Evolutionary conservation across 176 grass and related monocot genomes (phyloP).

Genomic region (Phoenix dactylifera): DNA sequence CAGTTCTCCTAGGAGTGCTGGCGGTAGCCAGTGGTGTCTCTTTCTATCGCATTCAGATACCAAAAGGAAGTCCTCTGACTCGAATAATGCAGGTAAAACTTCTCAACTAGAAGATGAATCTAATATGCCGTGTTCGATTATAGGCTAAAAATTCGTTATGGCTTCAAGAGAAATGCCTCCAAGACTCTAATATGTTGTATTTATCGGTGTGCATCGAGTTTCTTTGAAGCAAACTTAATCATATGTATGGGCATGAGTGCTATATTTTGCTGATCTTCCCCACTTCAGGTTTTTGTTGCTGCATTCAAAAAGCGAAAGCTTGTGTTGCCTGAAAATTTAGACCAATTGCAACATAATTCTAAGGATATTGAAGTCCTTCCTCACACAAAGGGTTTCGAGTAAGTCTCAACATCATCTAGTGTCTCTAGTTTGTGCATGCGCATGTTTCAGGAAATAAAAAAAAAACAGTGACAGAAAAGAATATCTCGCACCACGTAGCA

Average conservation of each 20-base stretch:
- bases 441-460: too few species aligned
- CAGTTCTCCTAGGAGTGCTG: slow-evolving; percentile 30
- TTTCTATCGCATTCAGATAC: slow-evolving; percentile 51
- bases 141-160: too few species aligned
- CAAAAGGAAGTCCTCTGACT: slow-evolving; percentile 54
- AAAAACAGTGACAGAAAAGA: too few species aligned
- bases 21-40: slow-evolving; percentile 39
- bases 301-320: slow-evolving; percentile 50
- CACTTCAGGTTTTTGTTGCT: slow-evolving; percentile 46
- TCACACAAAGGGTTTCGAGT: slow-evolving; percentile 44
- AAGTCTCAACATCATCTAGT: slow-evolving; percentile 3
- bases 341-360: slow-evolving; percentile 18
- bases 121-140: too few species aligned
- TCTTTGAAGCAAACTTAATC: too few species aligned
- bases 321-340: slow-evolving; percentile 23
- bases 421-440: too few species aligned
- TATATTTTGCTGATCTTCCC: too few species aligned
- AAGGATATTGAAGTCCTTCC: slow-evolving; percentile 33
- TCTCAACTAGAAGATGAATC: not conserved
- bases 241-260: too few species aligned
- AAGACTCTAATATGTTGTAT: too few species aligned
- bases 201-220: too few species aligned
- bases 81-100: slow-evolving; percentile 50
- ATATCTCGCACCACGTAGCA: too few species aligned
- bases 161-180: too few species aligned